Base-by-base conservation (phyloP, 805 yeast genomes). In the Candida ficus region DNA sequence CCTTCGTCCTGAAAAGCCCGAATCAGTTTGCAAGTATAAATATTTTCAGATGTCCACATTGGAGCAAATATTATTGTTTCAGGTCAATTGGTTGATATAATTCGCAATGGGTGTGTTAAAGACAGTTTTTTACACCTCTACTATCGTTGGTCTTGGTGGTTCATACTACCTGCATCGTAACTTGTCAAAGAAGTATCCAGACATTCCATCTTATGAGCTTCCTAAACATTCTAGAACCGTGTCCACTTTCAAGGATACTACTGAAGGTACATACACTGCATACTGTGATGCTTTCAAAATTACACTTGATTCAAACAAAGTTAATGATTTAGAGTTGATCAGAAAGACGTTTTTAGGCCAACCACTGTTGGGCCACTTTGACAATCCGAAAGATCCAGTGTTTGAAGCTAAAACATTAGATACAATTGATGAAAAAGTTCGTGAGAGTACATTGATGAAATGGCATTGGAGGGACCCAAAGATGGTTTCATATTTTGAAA, bases 281-380 rank as follows among this genome's bases (percentile, higher is more conserved):
- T 54, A 52, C 31, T 43, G 51, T 19, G 53, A 54, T 33, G 41
- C 47, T 1, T 54, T 34, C 37, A 52, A 48, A 35, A 32, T 45
- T 18, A 45, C 38, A 2, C 21, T 52, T 7, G 32, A 29, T 11
- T 14, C 38, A 2, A n/a, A 32, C 11, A 37, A 37, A 20, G 29
- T 34, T 3, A n/a, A 31, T 4, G 29, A 21, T 7, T n/a, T 44
- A 11, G 23, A 30, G 2, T 29, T 31, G 17, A 22, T 37, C 22
- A 41, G 34, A 16, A 20, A 17, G 11, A 28, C 27, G 8, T 29
- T 44, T 12, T 16, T 44, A 10, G 17, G 16, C 4, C 21, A 34
- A 14, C 41, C 38, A 6, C 10, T 38, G 19, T 14, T 32, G 6
- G 20, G 29, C 10, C 22, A 10, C 9, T 35, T 23, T 12, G 19